These are phyloP conservation scores for Panellus pusillus DNA, from an alignment of 768 basidiomycete species.

Conservation along the genomic window DNA sequence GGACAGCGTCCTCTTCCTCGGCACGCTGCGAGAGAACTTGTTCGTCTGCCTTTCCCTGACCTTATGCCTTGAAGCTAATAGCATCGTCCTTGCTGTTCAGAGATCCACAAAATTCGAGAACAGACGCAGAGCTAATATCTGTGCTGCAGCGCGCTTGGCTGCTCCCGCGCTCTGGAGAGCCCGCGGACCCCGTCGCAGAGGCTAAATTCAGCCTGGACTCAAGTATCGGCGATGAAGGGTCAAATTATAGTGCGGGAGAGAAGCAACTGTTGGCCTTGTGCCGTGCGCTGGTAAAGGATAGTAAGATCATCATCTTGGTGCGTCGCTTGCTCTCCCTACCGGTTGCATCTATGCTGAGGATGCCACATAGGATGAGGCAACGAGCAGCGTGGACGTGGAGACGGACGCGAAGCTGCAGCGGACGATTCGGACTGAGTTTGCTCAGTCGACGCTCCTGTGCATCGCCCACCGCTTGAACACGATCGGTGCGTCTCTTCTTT, in stretches of 20 bases:
- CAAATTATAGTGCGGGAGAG: constrained; percentile 65
- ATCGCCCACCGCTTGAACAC: constrained; percentile 61
- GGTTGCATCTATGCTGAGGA: neutral
- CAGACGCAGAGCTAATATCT: constrained; percentile 62
- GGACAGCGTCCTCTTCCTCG: constrained; percentile 53
- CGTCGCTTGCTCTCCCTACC: constrained; percentile 15
- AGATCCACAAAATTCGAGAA: constrained; percentile 53
- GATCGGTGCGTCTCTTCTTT: constrained; percentile 37
- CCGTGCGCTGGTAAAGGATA: constrained; percentile 60
- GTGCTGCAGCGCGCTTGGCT: constrained; percentile 60
- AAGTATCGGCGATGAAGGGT: constrained; percentile 60
- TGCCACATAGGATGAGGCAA: constrained; percentile 57
- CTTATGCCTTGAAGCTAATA: constrained; percentile 3
- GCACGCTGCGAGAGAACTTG: constrained; percentile 49
- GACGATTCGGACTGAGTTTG: constrained; percentile 63
- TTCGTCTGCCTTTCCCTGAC: constrained; percentile 13
- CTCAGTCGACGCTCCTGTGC: constrained; percentile 50
- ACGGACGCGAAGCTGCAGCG: constrained; percentile 60
- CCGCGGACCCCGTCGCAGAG: constrained; percentile 44
- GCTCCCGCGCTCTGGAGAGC: constrained; percentile 45
- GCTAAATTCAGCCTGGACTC: constrained; percentile 68
- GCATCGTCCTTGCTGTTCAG: constrained; percentile 26
- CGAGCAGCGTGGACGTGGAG: constrained; percentile 59
- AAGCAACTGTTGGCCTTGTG: constrained; percentile 62
- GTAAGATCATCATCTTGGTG: constrained; percentile 57